Percentiles rank a stretch among this genome's conserved stretches.
Conservation (phyloP, 345 rosid genomes). For the Abelmoschus esculentus region DNA sequence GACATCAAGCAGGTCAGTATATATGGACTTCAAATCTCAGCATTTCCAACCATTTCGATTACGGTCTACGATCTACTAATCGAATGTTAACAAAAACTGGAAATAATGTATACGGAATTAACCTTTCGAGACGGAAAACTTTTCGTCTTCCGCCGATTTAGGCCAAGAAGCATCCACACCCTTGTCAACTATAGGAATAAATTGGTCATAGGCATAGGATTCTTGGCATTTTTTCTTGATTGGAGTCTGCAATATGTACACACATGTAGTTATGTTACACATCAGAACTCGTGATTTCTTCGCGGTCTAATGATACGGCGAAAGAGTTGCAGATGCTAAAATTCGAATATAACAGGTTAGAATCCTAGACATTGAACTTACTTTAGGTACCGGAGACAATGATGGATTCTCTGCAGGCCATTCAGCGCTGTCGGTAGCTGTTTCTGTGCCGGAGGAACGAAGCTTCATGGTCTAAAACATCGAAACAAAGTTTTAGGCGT, state of each 20-base stretch:
- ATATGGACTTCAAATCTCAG: neutral
- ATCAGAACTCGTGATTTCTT: neutral
- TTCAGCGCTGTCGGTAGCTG: neutral
- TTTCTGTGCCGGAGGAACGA: slow-evolving; percentile 13
- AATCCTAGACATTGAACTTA: slow-evolving; percentile 13
- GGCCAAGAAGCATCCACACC: slow-evolving; percentile 4
- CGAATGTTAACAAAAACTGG: neutral
- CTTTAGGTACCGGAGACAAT: slow-evolving; percentile 23
- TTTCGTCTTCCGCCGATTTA: neutral
- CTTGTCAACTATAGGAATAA: slow-evolving; percentile 4
- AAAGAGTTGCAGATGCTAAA: neutral
- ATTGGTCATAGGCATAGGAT: neutral
- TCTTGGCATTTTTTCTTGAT: neutral
- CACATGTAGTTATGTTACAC: neutral
- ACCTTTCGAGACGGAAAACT: neutral
- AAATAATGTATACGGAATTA: neutral
- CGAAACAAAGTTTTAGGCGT: slow-evolving; percentile 4
- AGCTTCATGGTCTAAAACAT: slow-evolving; percentile 18
- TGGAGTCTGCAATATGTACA: neutral
- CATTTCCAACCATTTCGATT: neutral
- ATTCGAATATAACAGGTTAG: neutral
- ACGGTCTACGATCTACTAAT: neutral
- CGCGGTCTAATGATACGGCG: neutral
- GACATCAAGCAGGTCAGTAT: neutral
- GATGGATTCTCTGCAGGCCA: slow-evolving; percentile 3